Conservation (phyloP, 345 rosid genomes). For the Brassica carinata region DNA sequence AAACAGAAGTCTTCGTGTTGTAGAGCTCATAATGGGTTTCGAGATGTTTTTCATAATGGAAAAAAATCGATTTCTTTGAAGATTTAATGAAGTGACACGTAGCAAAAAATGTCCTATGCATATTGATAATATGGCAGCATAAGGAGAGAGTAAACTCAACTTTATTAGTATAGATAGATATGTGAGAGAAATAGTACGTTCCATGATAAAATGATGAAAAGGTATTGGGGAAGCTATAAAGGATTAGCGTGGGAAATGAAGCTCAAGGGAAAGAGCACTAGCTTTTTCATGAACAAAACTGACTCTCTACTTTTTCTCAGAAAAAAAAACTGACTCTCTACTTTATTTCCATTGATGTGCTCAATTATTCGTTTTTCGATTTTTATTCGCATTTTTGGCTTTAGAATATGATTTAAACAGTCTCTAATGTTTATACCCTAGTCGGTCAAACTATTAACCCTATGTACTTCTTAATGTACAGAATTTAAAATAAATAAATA, state of each 20-base stretch:
- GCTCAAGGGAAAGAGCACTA: constrained; percentile 35
- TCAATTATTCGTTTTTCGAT: constrained; percentile 30
- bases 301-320: background rate
- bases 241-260: constrained; percentile 67
- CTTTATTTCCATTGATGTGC: constrained; percentile 19
- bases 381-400: background rate
- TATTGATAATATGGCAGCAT: too few species aligned
- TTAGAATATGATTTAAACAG: constrained; percentile 9
- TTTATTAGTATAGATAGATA: too few species aligned
- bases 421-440: constrained; percentile 9
- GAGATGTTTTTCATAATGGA: too few species aligned
- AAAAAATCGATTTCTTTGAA: too few species aligned
- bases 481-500: too few species aligned
- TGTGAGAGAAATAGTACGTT: too few species aligned
- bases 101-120: too few species aligned
- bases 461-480: background rate
- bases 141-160: too few species aligned
- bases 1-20: too few species aligned
- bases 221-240: constrained; percentile 72
- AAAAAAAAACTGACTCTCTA: constrained; percentile 3
- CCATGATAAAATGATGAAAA: constrained; percentile 33
- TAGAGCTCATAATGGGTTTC: too few species aligned
- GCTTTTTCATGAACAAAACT: constrained; percentile 25
- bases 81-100: too few species aligned
- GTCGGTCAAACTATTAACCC: constrained; percentile 21